Evolutionary conservation across 768 basidiomycete species (phyloP).

Genomic region (Lentinula guzmanii): DNA sequence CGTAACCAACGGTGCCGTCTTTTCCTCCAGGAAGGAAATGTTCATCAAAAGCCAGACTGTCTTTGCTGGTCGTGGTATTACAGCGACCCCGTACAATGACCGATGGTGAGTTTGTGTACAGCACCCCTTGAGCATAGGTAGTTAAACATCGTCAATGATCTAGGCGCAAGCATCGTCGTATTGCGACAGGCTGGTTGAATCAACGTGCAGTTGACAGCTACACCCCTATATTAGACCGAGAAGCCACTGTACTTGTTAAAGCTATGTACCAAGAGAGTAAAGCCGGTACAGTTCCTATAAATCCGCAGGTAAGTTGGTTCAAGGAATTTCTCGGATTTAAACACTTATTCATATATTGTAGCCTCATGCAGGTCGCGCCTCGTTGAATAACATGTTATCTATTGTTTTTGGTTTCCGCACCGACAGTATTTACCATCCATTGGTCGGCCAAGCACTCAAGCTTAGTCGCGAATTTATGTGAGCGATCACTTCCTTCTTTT

Average conservation of each 20-base stretch:
- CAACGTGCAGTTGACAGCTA: constrained; percentile 11
- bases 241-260: constrained; percentile 13
- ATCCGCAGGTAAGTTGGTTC: constrained; percentile 6
- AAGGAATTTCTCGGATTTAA: neutral
- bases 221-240: constrained; percentile 14
- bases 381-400: constrained; percentile 14
- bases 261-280: constrained; percentile 10
- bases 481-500: neutral
- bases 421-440: constrained; percentile 6
- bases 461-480: constrained; percentile 16
- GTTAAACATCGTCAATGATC: neutral
- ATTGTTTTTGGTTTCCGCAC: constrained; percentile 17
- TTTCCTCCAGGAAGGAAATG: constrained; percentile 25
- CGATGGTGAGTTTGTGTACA: constrained; percentile 17
- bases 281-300: constrained; percentile 11
- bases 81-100: constrained; percentile 25
- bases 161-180: constrained; percentile 16
- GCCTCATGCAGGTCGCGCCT: neutral
- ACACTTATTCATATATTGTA: neutral
- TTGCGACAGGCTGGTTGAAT: constrained; percentile 13
- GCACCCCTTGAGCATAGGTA: neutral
- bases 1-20: constrained; percentile 27
- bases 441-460: constrained; percentile 11
- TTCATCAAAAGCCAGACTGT: constrained; percentile 32
- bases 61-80: constrained; percentile 25